Base-by-base conservation (phyloP, 495 filamentous ascomycete genomes). In the Hyphodiscus hymeniophilus region DNA sequence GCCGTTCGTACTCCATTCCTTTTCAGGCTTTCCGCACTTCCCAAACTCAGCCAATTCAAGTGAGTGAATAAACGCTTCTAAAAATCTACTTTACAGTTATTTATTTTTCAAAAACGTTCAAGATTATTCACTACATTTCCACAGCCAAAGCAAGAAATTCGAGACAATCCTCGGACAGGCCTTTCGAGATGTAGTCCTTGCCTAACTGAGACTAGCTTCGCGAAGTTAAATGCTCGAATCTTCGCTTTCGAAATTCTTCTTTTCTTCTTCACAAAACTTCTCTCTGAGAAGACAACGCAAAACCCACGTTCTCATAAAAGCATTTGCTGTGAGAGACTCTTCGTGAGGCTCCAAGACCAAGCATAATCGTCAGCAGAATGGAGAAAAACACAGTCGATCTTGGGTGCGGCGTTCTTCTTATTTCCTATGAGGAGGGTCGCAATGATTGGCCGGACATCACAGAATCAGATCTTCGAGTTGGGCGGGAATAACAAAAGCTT, bases 341-440 rank as follows among this genome's bases (percentile, higher is more conserved):
- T 60, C 47, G 56, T 61, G 56, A 54, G 59, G 54, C 47, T 76
- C 74, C 63, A 81, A 71, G 77, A 82, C 72, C 65, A 67, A 71
- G 63, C 68, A 73, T 74, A 79, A 74, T 75, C 76, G 74, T 81
- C 70, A 70, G 68, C 58, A 73, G 78, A 79, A 80, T 77, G 78
- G 73, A 81, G 77, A 81, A 52, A 56, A 67, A 67, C 4, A 40
- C 62, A 68, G 71, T 64, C 73, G 35, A 74, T 82, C 79, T 80
- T 83, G 79, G 79, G 79, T 83, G 79, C 77, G 74, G 73, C 75
- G 69, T 67, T 72, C 71, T 60, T 63, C 61, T 39, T 50, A 51
- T 51, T 20, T 39, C 30, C 60, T 42, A 64, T 82, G 73, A 73
- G 59, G 69, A 72, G 72, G 73, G 75, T 66, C 75, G 77, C 79